phyloP scores from a whole-genome alignment of 805 yeast genomes.

The Suhomyces sp. region DNA sequence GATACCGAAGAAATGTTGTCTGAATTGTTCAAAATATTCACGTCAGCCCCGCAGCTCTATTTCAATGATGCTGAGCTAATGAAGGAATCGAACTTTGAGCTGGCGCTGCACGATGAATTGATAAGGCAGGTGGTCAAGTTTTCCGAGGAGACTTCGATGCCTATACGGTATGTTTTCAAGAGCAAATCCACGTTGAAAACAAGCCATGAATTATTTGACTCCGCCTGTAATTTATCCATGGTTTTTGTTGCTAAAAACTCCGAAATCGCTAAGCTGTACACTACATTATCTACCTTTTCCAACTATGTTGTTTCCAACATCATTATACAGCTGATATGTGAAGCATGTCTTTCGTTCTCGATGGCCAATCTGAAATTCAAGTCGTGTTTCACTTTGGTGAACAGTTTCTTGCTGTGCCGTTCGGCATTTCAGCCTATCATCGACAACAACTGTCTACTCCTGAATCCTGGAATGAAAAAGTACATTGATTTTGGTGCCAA shows the following conservation, averaged over 20 bases:
- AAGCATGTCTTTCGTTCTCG: slow-evolving; percentile 31
- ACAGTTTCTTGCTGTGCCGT: slow-evolving; percentile 30
- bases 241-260: slow-evolving; percentile 22
- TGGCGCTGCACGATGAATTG: slow-evolving; percentile 11
- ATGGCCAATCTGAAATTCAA: slow-evolving; percentile 37
- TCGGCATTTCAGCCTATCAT: slow-evolving; percentile 14
- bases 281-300: slow-evolving; percentile 24
- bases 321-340: slow-evolving; percentile 33
- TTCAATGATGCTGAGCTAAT: slow-evolving; percentile 26
- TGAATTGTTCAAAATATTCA: slow-evolving; percentile 32
- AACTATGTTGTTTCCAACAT: slow-evolving; percentile 28
- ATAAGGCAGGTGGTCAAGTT: slow-evolving; percentile 12
- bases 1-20: slow-evolving; percentile 26
- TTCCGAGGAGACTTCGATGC: slow-evolving; percentile 24
- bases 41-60: slow-evolving; percentile 31
- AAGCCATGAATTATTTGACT: slow-evolving; percentile 22
- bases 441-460: slow-evolving; percentile 3
- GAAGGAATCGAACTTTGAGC: slow-evolving; percentile 16
- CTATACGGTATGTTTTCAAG: slow-evolving; percentile 25
- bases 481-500: slow-evolving; percentile 15
- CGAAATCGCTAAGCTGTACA: slow-evolving; percentile 14
- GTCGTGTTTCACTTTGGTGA: slow-evolving; percentile 33
- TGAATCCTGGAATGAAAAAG: slow-evolving; percentile 6
- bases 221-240: slow-evolving; percentile 34
- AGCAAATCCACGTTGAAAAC: slow-evolving; percentile 11